Base-by-base conservation (phyloP, 306 rosid genomes). In the Macrotyloma uniflorum region DNA sequence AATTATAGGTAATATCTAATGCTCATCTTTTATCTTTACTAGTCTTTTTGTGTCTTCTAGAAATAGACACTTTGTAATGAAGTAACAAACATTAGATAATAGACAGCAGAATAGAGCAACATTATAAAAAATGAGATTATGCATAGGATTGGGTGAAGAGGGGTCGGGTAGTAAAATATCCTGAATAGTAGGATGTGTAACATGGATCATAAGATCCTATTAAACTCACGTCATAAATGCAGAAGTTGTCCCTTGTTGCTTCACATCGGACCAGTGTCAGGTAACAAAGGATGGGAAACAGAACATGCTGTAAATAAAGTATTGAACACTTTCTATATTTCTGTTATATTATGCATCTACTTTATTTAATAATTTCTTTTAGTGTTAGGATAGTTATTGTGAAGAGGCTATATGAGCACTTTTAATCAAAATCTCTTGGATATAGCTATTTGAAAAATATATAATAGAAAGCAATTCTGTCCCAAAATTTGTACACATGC, bases 1-100 rank as follows among this genome's bases (percentile, higher is more conserved):
- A 65, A 94, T 94, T 67, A 94, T 94, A 83, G 97, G 98, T 94
- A 35, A 58, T 72, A 69, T 54, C 70, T 67, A 43, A 58, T 20
- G 20, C 58, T 70, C 18, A 33, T 65, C 61, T 61, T 75, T 67
- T 63, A 18, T 64, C 58, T 42, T 45, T 47, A 18, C 63, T 40
- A 59, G 24, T 62, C 62, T 49, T 57, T 3, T 38, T 67, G 62
- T 67, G 35, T 50, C 40, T 49, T 68, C 72, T 71, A 74, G 40
- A 79, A 83, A 32, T 74, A 14, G 19, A 22, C 43, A 8, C 55
- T 28, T 47, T 16, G 5, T 26, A 20, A 68, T 49, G 24, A 74
- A 74, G 51, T 77, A 73, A 42, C 53, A 66, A 8, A n/a, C 55
- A 2, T 15, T 45, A 20, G 30, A 54, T 51, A 78, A 4, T 77